Base-by-base conservation (phyloP, 1,139 yeast species). In the Lodderomyces parapsilosis region DNA sequence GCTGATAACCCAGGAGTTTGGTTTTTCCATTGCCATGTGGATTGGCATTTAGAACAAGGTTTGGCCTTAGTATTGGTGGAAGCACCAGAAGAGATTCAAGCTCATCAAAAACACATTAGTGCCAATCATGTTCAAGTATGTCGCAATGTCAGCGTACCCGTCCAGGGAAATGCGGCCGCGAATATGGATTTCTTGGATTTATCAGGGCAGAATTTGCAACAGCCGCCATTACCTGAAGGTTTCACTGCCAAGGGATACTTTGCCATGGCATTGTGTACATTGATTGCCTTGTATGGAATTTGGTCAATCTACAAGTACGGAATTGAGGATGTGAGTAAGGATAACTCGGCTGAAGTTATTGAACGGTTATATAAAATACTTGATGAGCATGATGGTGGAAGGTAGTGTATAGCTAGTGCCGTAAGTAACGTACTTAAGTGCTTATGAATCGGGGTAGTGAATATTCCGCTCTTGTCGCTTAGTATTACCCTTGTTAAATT, bases 191-290 rank as follows among this genome's bases (percentile, higher is more conserved):
- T 76, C 70, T 56, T 78, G 38, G 81, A 91, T 62, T 74, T 93
- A 52, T 57, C 70, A 1, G 96, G 96, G 42, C 83, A 88, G 66
- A 83, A 83, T 56, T 66, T 74, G 34, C 97, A 91, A 65, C 70
- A 55, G 17, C 66, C 67, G 44, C 65, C 72, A 28, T 75, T 93
- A 57, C 98, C 98, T 33, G 59, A 72, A 33, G 97, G 97, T 4
- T 91, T 93, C 76, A 91, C 98, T 36, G 78, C 85, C 38, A 83
- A 85, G 56, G 99, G 98, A 62, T 83, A 86, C 57, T 84, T 91
- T 46, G 98, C 98, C 10, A 69, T 93, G 60, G 83, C 80, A 24
- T 79, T 90, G 65, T 89, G 96, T 23, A 74, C 86, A 60, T 57
- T 90, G 48, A 73, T 91, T 44, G 98, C 96, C 51, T 58, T 88